Evolutionary conservation across 2,329 filamentous ascomycete species (phyloP), one percentile per base, ranked within the genome.

Genomic region (Hypocreales sp.): DNA sequence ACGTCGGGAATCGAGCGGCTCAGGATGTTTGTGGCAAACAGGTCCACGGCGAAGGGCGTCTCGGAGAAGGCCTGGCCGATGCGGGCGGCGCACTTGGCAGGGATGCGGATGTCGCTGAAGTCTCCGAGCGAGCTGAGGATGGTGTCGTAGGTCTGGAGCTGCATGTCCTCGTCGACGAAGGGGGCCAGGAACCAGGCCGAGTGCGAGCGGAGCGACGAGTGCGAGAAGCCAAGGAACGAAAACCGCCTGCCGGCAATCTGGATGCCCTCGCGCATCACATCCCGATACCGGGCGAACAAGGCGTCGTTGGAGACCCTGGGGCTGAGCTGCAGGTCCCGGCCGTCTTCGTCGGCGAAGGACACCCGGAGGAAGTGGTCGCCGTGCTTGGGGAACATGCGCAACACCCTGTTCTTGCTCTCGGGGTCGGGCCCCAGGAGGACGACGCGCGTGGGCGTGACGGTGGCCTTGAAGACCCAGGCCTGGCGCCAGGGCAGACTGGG

Each of bases 21-120:
- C 2, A 14, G 38, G 28, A 64, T 59, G 1, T 35, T 33, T 10
- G 46, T 38, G 28, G 52, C 50, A 19, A 48, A 17, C 10, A 76
- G 47, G 0, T 60, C 46, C 0, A 86, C 53, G 0, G 77, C 67
- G 22, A 61, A 72, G 2, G 69, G 69, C 0, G 81, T 86, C 37
- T 87, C 79, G 0, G 79, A 78, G 35, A 82, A 92, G 0, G 77
- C 76, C 36, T 73, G 69, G 0, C 69, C 69, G 17, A 74, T 72
- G 3, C 69, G 55, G 2, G 69, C 69, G 0, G 69, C 69, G 26
- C 64, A 68, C 24, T 61, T 61, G 2, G 69, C 67, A 0, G 68
- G 64, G 3, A 62, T 60, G 5, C 44, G 48, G 26, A 73, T 72
- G 0, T 51, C 34, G 4, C 41, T 36, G 31, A 74, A 73, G 9